Evolutionary conservation across 176 grass and related monocot genomes (phyloP).

Genomic region (Carex parvula): DNA sequence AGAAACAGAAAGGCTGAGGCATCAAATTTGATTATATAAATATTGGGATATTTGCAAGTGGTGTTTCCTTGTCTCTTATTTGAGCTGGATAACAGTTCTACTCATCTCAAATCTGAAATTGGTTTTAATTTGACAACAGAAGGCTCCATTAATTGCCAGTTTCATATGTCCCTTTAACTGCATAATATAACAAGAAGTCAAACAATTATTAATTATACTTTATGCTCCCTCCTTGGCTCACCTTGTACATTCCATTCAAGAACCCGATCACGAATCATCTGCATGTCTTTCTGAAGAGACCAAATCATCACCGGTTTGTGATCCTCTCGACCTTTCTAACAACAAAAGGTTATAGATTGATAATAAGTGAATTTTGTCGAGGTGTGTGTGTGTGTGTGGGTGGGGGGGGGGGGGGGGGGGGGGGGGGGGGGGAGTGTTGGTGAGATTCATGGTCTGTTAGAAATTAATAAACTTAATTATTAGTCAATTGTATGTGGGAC

Average conservation of each 20-base stretch:
- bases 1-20: background rate
- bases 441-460: constrained; percentile 35
- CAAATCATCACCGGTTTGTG: constrained; percentile 30
- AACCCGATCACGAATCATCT: constrained; percentile 29
- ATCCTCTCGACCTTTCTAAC: background rate
- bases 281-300: constrained; percentile 27
- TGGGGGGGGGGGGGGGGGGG: background rate
- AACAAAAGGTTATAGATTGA: background rate
- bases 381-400: constrained; percentile 16
- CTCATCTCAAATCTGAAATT: background rate
- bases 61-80: background rate
- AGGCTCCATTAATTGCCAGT: background rate
- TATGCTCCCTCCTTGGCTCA: no score
- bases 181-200: background rate
- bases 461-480: no score
- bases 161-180: background rate
- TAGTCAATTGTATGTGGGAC: no score
- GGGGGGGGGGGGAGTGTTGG: constrained; percentile 33
- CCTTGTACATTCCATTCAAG: constrained; percentile 3
- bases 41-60: background rate
- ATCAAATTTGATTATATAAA: background rate
- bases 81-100: background rate
- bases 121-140: background rate
- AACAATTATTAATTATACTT: background rate
- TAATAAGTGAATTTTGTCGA: constrained; percentile 46